Conservation (phyloP, 2,329 filamentous ascomycete genomes). For the Botryotinia globosa region DNA sequence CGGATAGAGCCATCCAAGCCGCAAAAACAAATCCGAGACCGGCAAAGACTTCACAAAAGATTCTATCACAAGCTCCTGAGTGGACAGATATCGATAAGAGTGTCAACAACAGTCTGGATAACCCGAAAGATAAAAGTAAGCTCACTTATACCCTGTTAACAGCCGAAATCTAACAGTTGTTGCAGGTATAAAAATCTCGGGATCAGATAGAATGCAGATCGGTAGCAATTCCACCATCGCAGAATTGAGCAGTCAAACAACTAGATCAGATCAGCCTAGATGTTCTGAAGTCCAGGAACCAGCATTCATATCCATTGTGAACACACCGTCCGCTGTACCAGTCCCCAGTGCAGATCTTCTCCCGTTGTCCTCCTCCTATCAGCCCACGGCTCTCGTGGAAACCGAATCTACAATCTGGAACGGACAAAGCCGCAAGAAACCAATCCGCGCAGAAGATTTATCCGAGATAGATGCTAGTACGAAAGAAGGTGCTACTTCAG, state of each 20-base stretch:
- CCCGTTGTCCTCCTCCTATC: background rate
- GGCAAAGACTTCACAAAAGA: background rate
- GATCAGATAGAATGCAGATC: background rate
- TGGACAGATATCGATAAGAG: background rate
- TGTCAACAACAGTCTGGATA: background rate
- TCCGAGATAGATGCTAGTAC: background rate
- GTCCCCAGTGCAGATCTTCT: too few relatives aligned
- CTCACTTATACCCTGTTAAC: background rate
- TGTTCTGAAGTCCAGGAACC: background rate
- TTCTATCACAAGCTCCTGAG: background rate
- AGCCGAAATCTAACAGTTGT: background rate
- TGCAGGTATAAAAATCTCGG: background rate
- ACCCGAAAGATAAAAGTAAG: background rate
- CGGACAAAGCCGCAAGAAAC: background rate
- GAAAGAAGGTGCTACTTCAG: too few relatives aligned
- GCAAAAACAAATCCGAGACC: background rate
- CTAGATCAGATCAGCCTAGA: background rate
- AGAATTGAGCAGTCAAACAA: background rate
- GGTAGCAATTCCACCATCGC: background rate
- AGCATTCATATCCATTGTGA: background rate
- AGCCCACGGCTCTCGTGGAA: background rate
- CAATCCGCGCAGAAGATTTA: fast-evolving
- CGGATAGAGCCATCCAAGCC: background rate
- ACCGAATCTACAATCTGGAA: background rate
- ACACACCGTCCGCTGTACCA: too few relatives aligned